Evolutionary conservation across 1,139 yeast species (phyloP), one percentile per base, ranked within the genome.

Genomic region (Zygoascus meyerae): DNA sequence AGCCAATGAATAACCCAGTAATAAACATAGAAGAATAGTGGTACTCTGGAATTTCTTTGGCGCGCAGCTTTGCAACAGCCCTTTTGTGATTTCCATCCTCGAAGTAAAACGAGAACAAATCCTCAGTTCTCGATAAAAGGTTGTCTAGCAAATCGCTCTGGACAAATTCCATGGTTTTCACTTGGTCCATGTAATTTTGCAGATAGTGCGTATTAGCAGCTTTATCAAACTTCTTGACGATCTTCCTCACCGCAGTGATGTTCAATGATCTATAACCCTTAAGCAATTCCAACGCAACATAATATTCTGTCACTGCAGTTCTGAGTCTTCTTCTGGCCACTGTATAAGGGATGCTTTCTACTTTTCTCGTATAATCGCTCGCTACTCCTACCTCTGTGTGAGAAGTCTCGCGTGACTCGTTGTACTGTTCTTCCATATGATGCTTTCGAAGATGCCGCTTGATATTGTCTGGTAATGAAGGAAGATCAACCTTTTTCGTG

Each of bases 141-240:
- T 78, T 78, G 48, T 86, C 94, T 26, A 84, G 59, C 10, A 79
- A 72, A 49, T 81, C 87, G 55, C 87, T 80, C 6, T 81, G 74
- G 41, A 75, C 75, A 60, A 86, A 83, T 57, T 81, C 75, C 2
- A 65, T 58, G 21, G 28, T 31, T 41, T 73, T 71, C 10, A 86
- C 74, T 50, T 74, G 77, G 21, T 72, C 73, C 82, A 86, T 76
- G 60, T 82, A 89, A 2, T 63, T 57, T 1, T 69, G 66, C 28
- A 81, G 71, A 15, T 80, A 67, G 1, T 69, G 56, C 3, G 79
- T 72, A 14, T 69, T 64, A 14, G 83, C 74, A 3, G 83, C 72
- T 59, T 92, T 92, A 66, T 92, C 98, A 61, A 78, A 89, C 64
- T 92, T 92, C 61, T 92, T 92, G 47, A 89, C 74, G 60, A 92